phyloP scores from a whole-genome alignment of 495 filamentous ascomycete species.

The Thozetella sp. region DNA sequence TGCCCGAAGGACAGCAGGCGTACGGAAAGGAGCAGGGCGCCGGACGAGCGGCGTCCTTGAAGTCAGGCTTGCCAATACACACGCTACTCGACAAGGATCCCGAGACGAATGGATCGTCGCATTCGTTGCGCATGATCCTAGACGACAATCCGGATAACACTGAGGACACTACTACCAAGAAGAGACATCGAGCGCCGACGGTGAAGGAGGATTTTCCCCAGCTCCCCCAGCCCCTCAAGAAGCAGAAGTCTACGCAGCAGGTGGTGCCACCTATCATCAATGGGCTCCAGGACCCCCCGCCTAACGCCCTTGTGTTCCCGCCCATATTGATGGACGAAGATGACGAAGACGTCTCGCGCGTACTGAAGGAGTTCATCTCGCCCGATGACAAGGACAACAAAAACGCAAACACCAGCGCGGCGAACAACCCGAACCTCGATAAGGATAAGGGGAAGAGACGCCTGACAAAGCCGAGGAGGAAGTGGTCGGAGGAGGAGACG shows the following conservation, averaged over 20 bases:
- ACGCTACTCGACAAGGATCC: constrained; percentile 22
- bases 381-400: constrained; percentile 3
- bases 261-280: constrained; percentile 66
- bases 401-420: constrained; percentile 6
- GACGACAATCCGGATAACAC: constrained; percentile 34
- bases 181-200: constrained; percentile 36
- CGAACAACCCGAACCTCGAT: constrained; percentile 24
- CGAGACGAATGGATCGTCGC: constrained; percentile 30
- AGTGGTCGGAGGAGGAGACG: constrained; percentile 87
- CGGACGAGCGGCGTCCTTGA: not conserved
- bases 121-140: constrained; percentile 47
- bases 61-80: constrained; percentile 23
- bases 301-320: constrained; percentile 71
- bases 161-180: constrained; percentile 43
- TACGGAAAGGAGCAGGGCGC: not conserved
- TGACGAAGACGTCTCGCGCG: constrained; percentile 11
- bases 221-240: constrained; percentile 58
- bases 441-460: constrained; percentile 34
- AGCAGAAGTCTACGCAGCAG: constrained; percentile 52
- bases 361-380: constrained; percentile 18
- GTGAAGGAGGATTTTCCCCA: constrained; percentile 57
- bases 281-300: constrained; percentile 76
- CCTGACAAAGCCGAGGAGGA: constrained; percentile 52
- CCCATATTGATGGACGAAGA: constrained; percentile 60
- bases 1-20: constrained; percentile 10